Conservation (phyloP, 192 early-diverging fungal genomes). For the Chytriomyces confervae region DNA sequence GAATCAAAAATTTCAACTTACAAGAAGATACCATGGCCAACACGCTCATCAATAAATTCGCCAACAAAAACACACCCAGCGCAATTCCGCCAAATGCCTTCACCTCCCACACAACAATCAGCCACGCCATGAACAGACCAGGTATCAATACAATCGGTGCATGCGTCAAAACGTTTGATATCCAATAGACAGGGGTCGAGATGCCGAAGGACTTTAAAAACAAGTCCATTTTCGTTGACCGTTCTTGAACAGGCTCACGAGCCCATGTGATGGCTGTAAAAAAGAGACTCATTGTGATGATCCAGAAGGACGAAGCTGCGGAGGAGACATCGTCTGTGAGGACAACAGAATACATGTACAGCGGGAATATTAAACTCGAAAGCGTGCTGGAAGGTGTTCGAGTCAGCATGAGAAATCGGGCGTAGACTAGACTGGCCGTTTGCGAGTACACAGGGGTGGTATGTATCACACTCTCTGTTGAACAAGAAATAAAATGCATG, state of each 20-base stretch:
- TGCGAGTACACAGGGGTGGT: conserved; percentile 12
- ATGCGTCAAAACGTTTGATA: not conserved
- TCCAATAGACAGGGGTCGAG: conserved; percentile 5
- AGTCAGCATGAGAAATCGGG: conserved; percentile 23
- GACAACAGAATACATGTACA: conserved; percentile 25
- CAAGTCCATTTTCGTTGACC: conserved; percentile 2
- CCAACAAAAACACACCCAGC: conserved; percentile 18
- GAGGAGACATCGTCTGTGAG: conserved; percentile 19
- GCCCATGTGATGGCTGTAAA: conserved; percentile 11
- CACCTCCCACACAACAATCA: conserved; percentile 17
- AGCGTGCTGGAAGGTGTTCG: conserved; percentile 21
- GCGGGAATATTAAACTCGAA: conserved; percentile 19
- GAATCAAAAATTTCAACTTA: not conserved
- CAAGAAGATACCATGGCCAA: conserved; percentile 9
- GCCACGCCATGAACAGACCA: conserved; percentile 11
- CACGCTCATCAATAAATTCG: not conserved
- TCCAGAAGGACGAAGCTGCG: conserved; percentile 25
- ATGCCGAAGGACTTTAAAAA: conserved; percentile 29
- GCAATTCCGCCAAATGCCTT: conserved; percentile 23
- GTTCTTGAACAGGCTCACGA: conserved; percentile 30
- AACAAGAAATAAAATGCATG: too few relatives aligned
- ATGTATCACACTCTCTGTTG: conserved; percentile 15
- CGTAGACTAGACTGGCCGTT: conserved; percentile 3
- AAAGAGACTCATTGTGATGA: conserved; percentile 32
- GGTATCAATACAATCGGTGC: conserved; percentile 5